Percentiles rank a stretch among this genome's conserved stretches.
Evolutionary conservation across 768 basidiomycete species (phyloP).

Genomic region (Favolaschia claudopus): DNA sequence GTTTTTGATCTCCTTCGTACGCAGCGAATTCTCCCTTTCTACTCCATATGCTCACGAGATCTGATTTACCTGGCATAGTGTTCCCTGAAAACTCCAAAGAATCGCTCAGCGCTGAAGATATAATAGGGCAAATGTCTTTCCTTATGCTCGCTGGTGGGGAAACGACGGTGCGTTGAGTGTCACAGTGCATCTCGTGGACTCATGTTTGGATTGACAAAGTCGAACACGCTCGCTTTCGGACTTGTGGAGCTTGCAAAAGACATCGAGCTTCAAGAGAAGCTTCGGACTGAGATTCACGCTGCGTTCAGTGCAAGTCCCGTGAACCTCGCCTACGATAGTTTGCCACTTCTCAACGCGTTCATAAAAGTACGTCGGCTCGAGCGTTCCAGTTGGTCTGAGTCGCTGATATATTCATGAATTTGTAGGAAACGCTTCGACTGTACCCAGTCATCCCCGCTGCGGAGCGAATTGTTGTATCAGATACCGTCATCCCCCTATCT

Average conservation of each 20-base stretch:
- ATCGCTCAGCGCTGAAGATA: slow-evolving; percentile 1
- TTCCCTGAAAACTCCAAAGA: background rate
- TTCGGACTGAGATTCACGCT: slow-evolving; percentile 7
- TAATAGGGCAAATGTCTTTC: background rate
- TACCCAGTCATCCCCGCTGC: slow-evolving; percentile 42
- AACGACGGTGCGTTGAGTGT: slow-evolving; percentile 6
- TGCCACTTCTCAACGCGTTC: slow-evolving; percentile 13
- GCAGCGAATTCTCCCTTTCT: background rate
- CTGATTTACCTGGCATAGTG: background rate
- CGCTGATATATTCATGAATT: slow-evolving; percentile 3
- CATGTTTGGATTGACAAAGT: background rate
- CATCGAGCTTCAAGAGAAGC: slow-evolving; percentile 2
- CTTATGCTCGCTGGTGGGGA: slow-evolving; percentile 20
- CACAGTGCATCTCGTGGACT: background rate
- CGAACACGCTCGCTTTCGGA: slow-evolving; percentile 9
- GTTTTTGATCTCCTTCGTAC: slow-evolving; percentile 3
- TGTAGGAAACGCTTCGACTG: slow-evolving; percentile 40
- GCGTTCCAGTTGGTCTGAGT: too few species aligned
- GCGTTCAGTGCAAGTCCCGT: background rate
- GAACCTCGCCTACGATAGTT: background rate
- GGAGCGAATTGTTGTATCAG: slow-evolving; percentile 41
- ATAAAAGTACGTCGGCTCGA: too few species aligned
- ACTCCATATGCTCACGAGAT: background rate
- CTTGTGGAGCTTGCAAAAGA: slow-evolving; percentile 11
- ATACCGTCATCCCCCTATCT: slow-evolving; percentile 53